Base-by-base conservation (phyloP, 2,329 filamentous ascomycete genomes). In the Aureobasidium leucospermi region DNA sequence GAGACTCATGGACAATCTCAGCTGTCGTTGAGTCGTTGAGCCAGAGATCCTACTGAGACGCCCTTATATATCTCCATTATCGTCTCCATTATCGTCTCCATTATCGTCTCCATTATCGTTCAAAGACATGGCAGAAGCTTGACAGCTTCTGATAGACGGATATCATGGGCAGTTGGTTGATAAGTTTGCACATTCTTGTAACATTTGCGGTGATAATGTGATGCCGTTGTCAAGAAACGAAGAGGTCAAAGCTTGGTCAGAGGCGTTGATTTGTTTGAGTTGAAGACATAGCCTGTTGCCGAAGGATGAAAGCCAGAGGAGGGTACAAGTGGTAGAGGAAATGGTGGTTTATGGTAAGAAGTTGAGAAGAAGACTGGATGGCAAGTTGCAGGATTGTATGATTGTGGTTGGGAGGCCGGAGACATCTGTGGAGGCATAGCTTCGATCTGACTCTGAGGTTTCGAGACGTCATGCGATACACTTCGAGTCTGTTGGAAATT, bases 281-380 rank as follows among this genome's bases (percentile, higher is more conserved):
- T 55, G 39, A 71, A 71, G 34, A 72, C 66, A 60, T 79, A 79
- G 1, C 77, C 77, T 31, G 70, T 74, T 9, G 76, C 76, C 2
- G 74, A 76, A 4, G 77, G 77, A 64, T 66, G 77, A 62, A 71
- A 71, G 1, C 68, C 70, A 23, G 70, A 68, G 45, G 70, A 70
- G 11, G 68, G 66, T 34, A 66, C 62, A 15, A 70, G 63, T 11
- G 72, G 73, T 60, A 77, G 65, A 0, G 74, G 68, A 23, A 79
- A 75, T 5, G 84, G 80, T 2, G 81, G 78, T 65, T 79, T 82
- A 60, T 80, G 81, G 53, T 89, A 73, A 55, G 79, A 78, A 32
- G 82, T 76, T 0, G 87, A 88, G 74, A 91, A 90, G 74, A 92
- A 92, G 1, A 90, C 88, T 0, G 88, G 88, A 65, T 92, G 88